These are phyloP conservation scores for Penicillium sp. DNA, from an alignment of 2,329 filamentous ascomycete species.

Conservation along the genomic window DNA sequence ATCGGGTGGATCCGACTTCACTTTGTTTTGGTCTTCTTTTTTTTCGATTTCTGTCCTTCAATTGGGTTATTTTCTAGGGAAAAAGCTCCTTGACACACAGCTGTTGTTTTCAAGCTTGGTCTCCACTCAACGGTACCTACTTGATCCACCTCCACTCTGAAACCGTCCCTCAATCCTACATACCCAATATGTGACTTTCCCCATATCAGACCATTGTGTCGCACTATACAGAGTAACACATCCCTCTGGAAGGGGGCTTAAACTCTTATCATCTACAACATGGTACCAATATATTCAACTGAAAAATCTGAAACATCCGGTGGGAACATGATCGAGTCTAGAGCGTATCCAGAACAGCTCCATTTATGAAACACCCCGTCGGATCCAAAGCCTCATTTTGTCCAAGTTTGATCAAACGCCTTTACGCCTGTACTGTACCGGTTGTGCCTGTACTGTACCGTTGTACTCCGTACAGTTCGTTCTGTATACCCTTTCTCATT, in stretches of 20 bases:
- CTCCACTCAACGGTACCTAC: too few species aligned
- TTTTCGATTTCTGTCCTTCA: neutral
- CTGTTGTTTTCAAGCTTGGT: neutral
- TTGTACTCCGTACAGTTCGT: neutral
- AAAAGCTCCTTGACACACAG: neutral
- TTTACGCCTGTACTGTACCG: neutral
- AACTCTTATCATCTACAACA: neutral
- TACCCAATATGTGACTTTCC: too few species aligned
- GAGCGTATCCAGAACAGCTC: constrained; percentile 17
- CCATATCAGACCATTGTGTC: too few species aligned
- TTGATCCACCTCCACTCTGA: too few species aligned
- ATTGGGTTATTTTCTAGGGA: neutral
- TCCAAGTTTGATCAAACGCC: neutral
- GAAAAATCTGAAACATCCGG: too few species aligned
- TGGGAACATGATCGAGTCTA: constrained; percentile 24
- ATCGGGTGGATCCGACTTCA: neutral
- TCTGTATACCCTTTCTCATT: neutral
- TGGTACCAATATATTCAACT: too few species aligned
- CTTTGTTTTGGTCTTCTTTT: neutral
- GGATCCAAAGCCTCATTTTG: constrained; percentile 3
- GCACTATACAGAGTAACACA: neutral
- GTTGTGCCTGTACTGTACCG: neutral
- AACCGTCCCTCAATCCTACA: too few species aligned
- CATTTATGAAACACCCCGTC: constrained; percentile 7
- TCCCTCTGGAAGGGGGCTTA: neutral